Evolutionary conservation across 2,329 filamentous ascomycete genomes (phyloP).

Genomic region (Claviceps monticola): DNA sequence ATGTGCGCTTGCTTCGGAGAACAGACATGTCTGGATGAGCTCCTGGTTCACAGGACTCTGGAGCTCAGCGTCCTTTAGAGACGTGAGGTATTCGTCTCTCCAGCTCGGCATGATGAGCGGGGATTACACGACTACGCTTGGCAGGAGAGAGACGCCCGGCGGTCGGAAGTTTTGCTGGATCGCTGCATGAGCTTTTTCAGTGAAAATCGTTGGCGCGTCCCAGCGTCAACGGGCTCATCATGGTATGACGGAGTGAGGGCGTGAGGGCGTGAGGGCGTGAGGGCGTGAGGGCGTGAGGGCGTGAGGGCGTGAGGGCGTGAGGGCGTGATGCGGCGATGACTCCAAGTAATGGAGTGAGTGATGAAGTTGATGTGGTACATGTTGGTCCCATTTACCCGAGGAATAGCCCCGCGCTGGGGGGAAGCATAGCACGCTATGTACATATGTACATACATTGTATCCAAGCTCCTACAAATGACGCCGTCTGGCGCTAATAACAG

Average conservation of each 20-base stretch:
- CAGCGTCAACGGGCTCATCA: too few relatives aligned
- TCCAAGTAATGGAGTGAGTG: not conserved
- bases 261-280: not conserved
- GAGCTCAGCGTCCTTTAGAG: slow-evolving; percentile 57
- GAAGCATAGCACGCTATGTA: not conserved
- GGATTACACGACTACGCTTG: not conserved
- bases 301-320: not conserved
- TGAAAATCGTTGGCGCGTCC: not conserved
- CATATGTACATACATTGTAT: too few relatives aligned
- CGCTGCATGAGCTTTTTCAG: not conserved
- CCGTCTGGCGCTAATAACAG: not conserved
- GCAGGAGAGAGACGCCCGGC: not conserved
- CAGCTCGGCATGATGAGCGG: slow-evolving; percentile 45
- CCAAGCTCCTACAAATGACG: not conserved
- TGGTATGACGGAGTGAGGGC: not conserved
- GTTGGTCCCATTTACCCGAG: slow-evolving; percentile 14
- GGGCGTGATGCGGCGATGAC: not conserved
- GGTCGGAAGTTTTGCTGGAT: not conserved
- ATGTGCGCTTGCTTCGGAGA: not conserved
- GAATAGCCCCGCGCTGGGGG: slow-evolving; percentile 15
- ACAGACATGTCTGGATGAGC: slow-evolving; percentile 67
- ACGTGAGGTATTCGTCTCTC: slow-evolving; percentile 67
- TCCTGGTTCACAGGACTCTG: slow-evolving; percentile 47
- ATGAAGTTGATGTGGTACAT: not conserved
- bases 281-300: not conserved